Evolutionary conservation across 2,329 filamentous ascomycete genomes (phyloP), one percentile per base, ranked within the genome.

Genomic region (Fusarium keratoplasticum): DNA sequence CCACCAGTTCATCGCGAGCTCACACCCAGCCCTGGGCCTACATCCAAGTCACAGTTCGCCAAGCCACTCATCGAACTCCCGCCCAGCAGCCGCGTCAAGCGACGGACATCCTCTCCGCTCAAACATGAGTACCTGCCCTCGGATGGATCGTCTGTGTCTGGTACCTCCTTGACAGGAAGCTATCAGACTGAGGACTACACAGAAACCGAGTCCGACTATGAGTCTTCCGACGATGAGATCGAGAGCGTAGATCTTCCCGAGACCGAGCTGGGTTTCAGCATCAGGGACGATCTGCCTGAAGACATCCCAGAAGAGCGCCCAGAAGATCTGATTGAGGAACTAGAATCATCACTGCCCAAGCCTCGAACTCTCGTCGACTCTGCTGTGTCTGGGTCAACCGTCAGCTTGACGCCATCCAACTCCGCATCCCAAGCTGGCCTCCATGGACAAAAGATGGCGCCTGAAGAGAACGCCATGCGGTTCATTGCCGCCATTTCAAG

Each of bases 111-210:
- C 0, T 99, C 96, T 2, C 96, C 96, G 0, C 86, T 99, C 59
- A 99, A 99, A 84, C 96, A 98, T 80, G 96, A 99, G 83, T 99
- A 98, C 78, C 92, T 95, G 72, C 96, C 96, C 16, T 98, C 96
- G 1, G 90, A 92, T 60, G 83, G 87, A 57, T 91, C 89, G 0
- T 91, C 90, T 0, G 85, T 90, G 47, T 90, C 90, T 8, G 90
- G 88, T 7, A 87, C 87, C 27, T 88, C 89, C n/a, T 86, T 87
- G 35, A 87, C 85, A 31, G 86, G 87, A 38, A 81, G 85, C 16
- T 88, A 87, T n/a, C 87, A 89, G 42, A 71, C 68, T 8, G 76
- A 79, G 20, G 72, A 78, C 11, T 82, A 87, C 20, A 88, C 88
- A 7, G 84, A 86, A 55, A 89, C 90, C 57, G 84, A 86, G 47